Evolutionary conservation across 306 rosid species (phyloP).

Genomic region (Dicorynia guianensis): DNA sequence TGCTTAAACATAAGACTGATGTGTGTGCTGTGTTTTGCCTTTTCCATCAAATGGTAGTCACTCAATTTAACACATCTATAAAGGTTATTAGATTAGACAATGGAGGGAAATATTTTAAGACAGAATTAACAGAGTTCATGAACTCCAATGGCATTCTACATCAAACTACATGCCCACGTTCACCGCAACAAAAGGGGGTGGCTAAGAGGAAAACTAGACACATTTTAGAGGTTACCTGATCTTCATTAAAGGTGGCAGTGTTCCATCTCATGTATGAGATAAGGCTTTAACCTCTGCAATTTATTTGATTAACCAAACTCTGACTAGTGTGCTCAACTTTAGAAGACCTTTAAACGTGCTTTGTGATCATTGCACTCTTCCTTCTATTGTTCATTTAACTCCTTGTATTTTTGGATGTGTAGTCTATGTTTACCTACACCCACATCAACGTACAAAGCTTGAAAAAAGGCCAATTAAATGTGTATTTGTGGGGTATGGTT

Average conservation of each 20-base stretch:
- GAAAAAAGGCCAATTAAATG: too few species aligned
- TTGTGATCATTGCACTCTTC: background rate
- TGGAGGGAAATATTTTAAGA: background rate
- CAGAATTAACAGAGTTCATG: background rate
- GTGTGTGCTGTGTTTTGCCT: background rate
- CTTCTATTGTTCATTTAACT: background rate
- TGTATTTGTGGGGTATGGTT: too few species aligned
- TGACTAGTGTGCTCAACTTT: background rate
- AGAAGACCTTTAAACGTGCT: background rate
- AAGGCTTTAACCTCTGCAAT: background rate
- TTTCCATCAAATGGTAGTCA: background rate
- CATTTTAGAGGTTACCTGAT: background rate
- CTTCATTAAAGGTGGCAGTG: background rate
- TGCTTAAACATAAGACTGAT: slow-evolving; percentile 10
- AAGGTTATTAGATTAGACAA: slow-evolving; percentile 1
- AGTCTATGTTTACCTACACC: background rate
- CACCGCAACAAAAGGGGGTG: slow-evolving; percentile 4
- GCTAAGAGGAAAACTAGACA: slow-evolving; percentile 11
- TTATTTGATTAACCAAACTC: background rate
- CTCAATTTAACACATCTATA: slow-evolving; percentile 11
- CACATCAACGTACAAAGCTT: background rate
- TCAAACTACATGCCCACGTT: background rate
- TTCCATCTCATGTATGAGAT: slow-evolving; percentile 1
- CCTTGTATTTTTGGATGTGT: background rate
- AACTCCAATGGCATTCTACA: background rate